Percentiles rank a stretch among this genome's conserved stretches.
These are phyloP conservation scores for Tetradesmus lagerheimii DNA, from an alignment of 139 green algal species.

Conservation along the genomic window DNA sequence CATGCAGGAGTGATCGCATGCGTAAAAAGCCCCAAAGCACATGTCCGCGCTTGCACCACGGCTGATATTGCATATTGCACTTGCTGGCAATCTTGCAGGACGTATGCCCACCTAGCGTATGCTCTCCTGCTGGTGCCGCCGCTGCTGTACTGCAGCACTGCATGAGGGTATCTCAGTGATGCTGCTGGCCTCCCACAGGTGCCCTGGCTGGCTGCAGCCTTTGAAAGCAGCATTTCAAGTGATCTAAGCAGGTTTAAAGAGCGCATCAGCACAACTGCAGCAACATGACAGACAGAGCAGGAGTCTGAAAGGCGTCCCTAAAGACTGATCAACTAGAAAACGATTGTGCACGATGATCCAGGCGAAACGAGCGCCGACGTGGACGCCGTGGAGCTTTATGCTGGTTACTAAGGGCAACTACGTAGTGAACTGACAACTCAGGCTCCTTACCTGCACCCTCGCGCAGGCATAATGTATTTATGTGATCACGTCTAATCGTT, in stretches of 20 bases:
- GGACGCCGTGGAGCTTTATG: not conserved
- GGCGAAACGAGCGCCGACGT: not conserved
- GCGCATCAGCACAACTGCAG: not conserved
- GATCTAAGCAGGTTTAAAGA: not conserved
- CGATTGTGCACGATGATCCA: no score
- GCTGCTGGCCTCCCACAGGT: not conserved
- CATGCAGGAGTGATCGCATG: no score
- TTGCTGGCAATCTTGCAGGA: not conserved
- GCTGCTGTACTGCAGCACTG: not conserved
- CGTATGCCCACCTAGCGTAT: not conserved
- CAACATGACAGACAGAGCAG: not conserved
- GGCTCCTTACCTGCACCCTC: no score
- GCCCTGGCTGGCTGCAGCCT: not conserved
- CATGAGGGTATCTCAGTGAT: not conserved
- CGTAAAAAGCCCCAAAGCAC: not conserved
- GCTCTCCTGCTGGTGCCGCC: not conserved
- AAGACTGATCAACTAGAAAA: no score
- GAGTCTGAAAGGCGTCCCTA: no score
- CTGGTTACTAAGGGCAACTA: not conserved
- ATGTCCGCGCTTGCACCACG: not conserved
- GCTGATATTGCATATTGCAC: not conserved
- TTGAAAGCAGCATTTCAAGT: not conserved
- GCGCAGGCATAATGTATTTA: no score
- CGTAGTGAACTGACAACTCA: not conserved
- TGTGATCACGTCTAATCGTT: no score